phyloP scores from a whole-genome alignment of 257 asterid species.

The Salvia splendens region DNA sequence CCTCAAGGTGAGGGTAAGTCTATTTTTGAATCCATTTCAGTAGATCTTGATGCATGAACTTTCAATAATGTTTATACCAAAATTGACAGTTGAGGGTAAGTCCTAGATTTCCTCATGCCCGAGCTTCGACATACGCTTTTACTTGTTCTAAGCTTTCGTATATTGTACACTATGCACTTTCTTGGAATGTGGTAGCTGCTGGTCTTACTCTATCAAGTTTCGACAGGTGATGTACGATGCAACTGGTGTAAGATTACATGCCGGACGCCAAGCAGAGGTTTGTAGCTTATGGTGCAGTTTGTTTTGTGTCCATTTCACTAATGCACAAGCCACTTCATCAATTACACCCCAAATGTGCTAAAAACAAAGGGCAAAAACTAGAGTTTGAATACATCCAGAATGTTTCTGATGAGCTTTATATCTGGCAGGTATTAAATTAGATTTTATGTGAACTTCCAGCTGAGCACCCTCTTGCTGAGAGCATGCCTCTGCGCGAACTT shows the following conservation, averaged over 20 bases:
- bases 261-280: slow-evolving; percentile 98
- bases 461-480: slow-evolving; percentile 89
- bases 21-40: background rate
- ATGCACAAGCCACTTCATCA: slow-evolving; percentile 8
- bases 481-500: slow-evolving; percentile 82
- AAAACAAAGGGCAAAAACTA: background rate
- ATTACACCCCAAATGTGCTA: too few relatives aligned
- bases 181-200: too few relatives aligned
- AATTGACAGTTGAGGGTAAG: background rate
- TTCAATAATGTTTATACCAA: background rate
- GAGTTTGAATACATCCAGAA: background rate
- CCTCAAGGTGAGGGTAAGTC: background rate
- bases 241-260: slow-evolving; percentile 87
- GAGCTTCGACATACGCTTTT: background rate
- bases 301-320: slow-evolving; percentile 4
- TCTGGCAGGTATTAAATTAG: slow-evolving; percentile 77
- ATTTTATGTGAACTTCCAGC: slow-evolving; percentile 82
- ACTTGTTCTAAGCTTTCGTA: too few relatives aligned
- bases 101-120: background rate
- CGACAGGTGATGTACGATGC: slow-evolving; percentile 95
- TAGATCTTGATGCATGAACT: background rate
- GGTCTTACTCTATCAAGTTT: slow-evolving; percentile 14
- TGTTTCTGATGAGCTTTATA: slow-evolving; percentile 27
- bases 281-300: slow-evolving; percentile 23
- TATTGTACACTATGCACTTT: too few relatives aligned